phyloP scores from a whole-genome alignment of 805 yeast genomes.

The Suhomyces canberraensis region DNA sequence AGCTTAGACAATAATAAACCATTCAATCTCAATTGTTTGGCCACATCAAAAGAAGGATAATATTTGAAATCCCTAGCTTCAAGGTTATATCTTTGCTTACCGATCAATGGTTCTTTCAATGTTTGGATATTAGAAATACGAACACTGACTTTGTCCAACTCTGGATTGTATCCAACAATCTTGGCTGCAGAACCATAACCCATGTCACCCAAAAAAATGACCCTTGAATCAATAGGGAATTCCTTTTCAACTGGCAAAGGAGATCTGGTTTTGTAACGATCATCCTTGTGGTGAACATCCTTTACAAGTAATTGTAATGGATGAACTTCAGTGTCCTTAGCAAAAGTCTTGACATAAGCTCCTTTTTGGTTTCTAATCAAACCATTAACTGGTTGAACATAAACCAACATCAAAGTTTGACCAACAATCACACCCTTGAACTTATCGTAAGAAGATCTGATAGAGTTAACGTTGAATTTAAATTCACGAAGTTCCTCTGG shows the following conservation, averaged over 20 bases:
- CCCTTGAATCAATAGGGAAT: constrained; percentile 69
- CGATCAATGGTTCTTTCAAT: constrained; percentile 60
- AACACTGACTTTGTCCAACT: constrained; percentile 47
- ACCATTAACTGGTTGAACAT: constrained; percentile 77
- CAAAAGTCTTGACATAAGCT: constrained; percentile 71
- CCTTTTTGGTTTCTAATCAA: constrained; percentile 66
- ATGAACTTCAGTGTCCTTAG: constrained; percentile 47
- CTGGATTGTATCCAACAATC: constrained; percentile 56
- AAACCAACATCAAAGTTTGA: constrained; percentile 53
- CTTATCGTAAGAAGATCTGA: constrained; percentile 43
- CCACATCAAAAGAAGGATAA: constrained; percentile 61
- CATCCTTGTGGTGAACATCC: constrained; percentile 67
- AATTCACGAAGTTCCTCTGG: constrained; percentile 46
- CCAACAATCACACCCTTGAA: constrained; percentile 63
- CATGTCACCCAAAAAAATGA: constrained; percentile 77
- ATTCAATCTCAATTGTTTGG: constrained; percentile 53
- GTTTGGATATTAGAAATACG: constrained; percentile 36
- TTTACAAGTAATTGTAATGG: constrained; percentile 85
- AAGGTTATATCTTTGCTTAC: constrained; percentile 52
- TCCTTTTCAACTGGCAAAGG: constrained; percentile 80
- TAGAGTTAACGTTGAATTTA: constrained; percentile 35
- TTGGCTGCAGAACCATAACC: constrained; percentile 83
- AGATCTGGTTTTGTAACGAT: constrained; percentile 65
- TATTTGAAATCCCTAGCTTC: constrained; percentile 60
- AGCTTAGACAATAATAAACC: constrained; percentile 72